These are phyloP conservation scores for Coniferiporia weirii DNA, from an alignment of 1,284 basidiomycete species.

Conservation along the genomic window DNA sequence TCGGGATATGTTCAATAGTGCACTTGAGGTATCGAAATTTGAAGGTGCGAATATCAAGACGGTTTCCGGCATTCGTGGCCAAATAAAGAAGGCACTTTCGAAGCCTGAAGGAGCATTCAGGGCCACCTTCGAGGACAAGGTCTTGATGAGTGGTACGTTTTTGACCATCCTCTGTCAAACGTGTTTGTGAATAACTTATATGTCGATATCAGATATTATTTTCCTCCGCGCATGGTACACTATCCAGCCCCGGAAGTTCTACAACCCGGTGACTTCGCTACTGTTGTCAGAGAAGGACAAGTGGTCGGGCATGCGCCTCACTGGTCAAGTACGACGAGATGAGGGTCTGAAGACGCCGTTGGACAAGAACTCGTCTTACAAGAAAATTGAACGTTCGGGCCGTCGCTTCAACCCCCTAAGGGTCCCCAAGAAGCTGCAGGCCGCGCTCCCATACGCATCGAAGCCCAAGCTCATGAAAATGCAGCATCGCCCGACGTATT, in stretches of 20 bases:
- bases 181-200: slow-evolving; percentile 7
- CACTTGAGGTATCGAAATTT: slow-evolving; percentile 96
- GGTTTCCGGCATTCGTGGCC: slow-evolving; percentile 93
- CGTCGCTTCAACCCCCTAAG: slow-evolving; percentile 91
- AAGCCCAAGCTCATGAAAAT: slow-evolving; percentile 85
- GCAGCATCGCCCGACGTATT: slow-evolving; percentile 73
- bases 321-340: slow-evolving; percentile 86
- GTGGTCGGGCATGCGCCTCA: slow-evolving; percentile 94
- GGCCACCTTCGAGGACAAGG: slow-evolving; percentile 97
- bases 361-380: slow-evolving; percentile 86
- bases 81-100: slow-evolving; percentile 91
- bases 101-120: slow-evolving; percentile 95
- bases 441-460: slow-evolving; percentile 84
- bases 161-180: neutral
- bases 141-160: slow-evolving; percentile 85
- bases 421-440: slow-evolving; percentile 86
- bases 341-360: slow-evolving; percentile 81
- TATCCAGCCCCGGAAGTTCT: slow-evolving; percentile 91
- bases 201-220: slow-evolving; percentile 66
- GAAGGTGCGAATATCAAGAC: slow-evolving; percentile 96
- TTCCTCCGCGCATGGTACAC: slow-evolving; percentile 98
- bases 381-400: slow-evolving; percentile 70
- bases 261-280: slow-evolving; percentile 94
- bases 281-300: slow-evolving; percentile 72
- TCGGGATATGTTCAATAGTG: slow-evolving; percentile 93